Base-by-base conservation (phyloP, 106 monocot species). In the Xerophyta viscosa region DNA sequence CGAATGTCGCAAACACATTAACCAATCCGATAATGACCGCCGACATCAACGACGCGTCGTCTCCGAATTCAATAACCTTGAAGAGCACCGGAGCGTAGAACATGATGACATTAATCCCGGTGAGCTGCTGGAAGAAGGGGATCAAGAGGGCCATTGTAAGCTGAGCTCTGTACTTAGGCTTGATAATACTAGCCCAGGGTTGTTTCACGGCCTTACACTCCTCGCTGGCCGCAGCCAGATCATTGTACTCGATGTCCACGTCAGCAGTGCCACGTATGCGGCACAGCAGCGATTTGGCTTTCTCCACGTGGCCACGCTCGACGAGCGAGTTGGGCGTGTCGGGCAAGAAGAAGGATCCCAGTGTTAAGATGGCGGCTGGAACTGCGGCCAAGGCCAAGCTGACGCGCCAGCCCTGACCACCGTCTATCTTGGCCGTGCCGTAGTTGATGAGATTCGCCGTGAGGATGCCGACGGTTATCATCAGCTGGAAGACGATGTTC, bases 31-130 rank as follows among this genome's bases (percentile, higher is more conserved):
- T 71, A 61, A 87, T 87, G 26, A 87, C 81, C 0, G 74, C 63
- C 2, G 87, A 87, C 67, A 81, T 71, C 42, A 87, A 67, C 0
- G 87, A 74, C 2, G 77, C 87, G 37, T 78, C 57, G 42, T 12
- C 49, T 8, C 66, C 83, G 33, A 83, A 80, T 0, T 83, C 89
- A 11, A 89, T 70, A 14, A 83, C 80, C 67, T 77, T 83, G 70
- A 83, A 89, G 11, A 89, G 61, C 17, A 89, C 89, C 6, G 89
- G 89, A 0, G 89, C 89, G 56, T 89, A 89, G 57, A 89, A 89
- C 83, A 68, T 83, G 63, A 89, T 77, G 7, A 77, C 89, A 19
- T 89, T 89, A 54, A 89, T 89, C 24, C 83, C 89, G 0, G 89
- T 89, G 44, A 89, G 73, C 65, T 89, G 89, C 61, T 89, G 89